These are phyloP conservation scores for Neurospora sp. DNA, from an alignment of 2,329 filamentous ascomycete species.

Conservation along the genomic window DNA sequence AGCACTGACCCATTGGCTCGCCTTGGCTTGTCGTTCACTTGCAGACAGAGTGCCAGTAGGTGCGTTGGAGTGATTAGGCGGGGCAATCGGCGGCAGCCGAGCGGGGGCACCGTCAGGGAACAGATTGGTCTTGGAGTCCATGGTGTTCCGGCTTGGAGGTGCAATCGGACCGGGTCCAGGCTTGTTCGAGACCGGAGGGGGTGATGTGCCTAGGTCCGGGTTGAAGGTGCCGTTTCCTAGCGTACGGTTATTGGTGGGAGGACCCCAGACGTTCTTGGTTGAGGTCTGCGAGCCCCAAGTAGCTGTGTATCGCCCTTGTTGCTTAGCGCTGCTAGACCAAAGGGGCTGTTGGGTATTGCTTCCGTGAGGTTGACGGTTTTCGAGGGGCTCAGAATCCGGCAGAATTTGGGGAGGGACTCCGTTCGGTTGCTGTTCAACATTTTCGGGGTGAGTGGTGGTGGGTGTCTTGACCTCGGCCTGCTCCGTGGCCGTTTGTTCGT, in stretches of 20 bases:
- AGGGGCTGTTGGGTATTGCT: constrained; percentile 3
- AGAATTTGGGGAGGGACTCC: constrained; percentile 5
- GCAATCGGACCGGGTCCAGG: constrained; percentile 35
- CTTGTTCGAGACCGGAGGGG: constrained; percentile 23
- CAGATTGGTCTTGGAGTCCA: constrained; percentile 2
- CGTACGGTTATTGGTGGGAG: constrained; percentile 59
- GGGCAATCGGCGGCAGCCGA: constrained; percentile 24
- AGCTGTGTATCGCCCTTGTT: constrained; percentile 36
- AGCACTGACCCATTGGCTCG: constrained; percentile 16
- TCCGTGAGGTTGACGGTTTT: constrained; percentile 11
- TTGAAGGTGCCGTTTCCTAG: constrained; percentile 73
- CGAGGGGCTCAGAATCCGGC: constrained; percentile 8
- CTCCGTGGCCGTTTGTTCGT: constrained; percentile 15
- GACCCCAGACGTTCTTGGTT: constrained; percentile 62
- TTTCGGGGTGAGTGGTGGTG: neutral
- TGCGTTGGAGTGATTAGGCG: constrained; percentile 15
- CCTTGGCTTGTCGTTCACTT: constrained; percentile 10
- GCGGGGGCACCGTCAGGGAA: neutral
- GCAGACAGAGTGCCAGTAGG: neutral
- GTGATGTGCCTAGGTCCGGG: constrained; percentile 41
- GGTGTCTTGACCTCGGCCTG: constrained; percentile 9
- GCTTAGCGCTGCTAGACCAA: constrained; percentile 16
- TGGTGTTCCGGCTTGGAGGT: constrained; percentile 20
- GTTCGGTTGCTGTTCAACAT: constrained; percentile 8
- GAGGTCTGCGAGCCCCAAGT: constrained; percentile 36